phyloP scores from a whole-genome alignment of 495 filamentous ascomycete genomes.

The Bombardia bombarda region DNA sequence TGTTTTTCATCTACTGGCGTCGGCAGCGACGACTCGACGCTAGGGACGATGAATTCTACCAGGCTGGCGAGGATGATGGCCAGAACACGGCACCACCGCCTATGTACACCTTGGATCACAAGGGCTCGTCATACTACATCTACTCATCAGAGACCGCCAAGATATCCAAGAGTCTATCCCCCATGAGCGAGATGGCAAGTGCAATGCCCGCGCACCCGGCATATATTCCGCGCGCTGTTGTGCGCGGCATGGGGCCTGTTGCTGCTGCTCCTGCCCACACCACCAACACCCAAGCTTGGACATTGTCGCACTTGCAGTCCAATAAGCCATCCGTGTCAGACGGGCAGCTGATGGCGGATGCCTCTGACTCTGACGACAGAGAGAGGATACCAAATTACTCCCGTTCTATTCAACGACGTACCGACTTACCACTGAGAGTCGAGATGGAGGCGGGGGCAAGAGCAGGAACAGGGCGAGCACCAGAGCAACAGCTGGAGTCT shows the following conservation, averaged over 20 bases:
- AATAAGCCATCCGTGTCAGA: too few species aligned
- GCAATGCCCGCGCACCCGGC: constrained; percentile 40
- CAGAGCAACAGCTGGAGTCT: too few species aligned
- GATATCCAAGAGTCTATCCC: constrained; percentile 4
- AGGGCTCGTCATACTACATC: constrained; percentile 19
- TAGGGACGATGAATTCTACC: constrained; percentile 10
- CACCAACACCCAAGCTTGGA: too few species aligned
- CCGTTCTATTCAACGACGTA: too few species aligned
- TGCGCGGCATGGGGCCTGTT: constrained; percentile 22
- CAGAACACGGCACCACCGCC: neutral
- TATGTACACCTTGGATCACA: constrained; percentile 26
- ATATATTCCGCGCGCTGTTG: constrained; percentile 33
- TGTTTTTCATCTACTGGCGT: constrained; percentile 37
- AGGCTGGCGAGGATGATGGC: constrained; percentile 3
- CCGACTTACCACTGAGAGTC: too few species aligned
- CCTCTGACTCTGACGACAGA: too few species aligned
- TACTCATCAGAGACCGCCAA: constrained; percentile 13
- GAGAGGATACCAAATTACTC: too few species aligned
- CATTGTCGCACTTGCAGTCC: too few species aligned
- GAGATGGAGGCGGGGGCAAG: too few species aligned
- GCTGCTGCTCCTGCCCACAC: too few species aligned
- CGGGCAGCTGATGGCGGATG: too few species aligned
- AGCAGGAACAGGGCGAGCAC: too few species aligned
- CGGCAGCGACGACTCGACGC: constrained; percentile 24
- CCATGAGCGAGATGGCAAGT: constrained; percentile 12